Evolutionary conservation across 2,329 filamentous ascomycete genomes (phyloP), one percentile per base, ranked within the genome.

Genomic region (Geoglossum cookeanum): DNA sequence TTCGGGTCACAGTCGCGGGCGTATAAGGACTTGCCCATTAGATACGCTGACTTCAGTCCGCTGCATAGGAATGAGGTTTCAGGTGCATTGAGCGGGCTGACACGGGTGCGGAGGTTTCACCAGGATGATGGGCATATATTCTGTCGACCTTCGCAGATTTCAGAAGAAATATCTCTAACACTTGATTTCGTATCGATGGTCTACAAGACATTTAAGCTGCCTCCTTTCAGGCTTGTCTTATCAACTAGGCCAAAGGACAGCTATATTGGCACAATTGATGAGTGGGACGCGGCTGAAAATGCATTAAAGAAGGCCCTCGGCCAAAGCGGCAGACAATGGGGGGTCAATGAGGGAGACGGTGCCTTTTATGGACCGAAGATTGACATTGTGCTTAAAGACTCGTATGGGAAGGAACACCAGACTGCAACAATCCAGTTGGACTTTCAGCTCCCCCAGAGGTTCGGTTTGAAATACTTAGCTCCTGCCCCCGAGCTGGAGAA

Each of bases 291-390:
- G 59, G 84, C 85, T 1, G 84, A 88, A 65, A 66, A 67, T n/a
- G 81, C 87, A 54, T 70, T 89, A 57, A 79, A 75, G 57, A 70
- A 76, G 56, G 82, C 83, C 0, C 69, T 89, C 42, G 74, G 83
- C 59, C 75, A 71, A 30, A 81, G 77, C 13, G 83, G 82, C 8
- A 78, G 80, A 63, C 71, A 77, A 39, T 94, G 87, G 85, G 78
- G 76, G 1, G 63, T 91, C 58, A 91, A 89, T 61, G 78, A 84
- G 63, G 87, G 87, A 9, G 88, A 94, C 59, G 88, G 89, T 13
- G 88, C 88, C 3, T 94, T 94, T 65, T 94, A 94, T 65, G 88
- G 89, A 0, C 88, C 89, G 35, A 94, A 94, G 71, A 94, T 94
- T 61, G 88, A 94, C 65, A 85, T 94, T 49, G 80, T 94, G 44